Base-by-base conservation (phyloP, 192 early-diverging fungal genomes). In the Obelidium mucronatum region DNA sequence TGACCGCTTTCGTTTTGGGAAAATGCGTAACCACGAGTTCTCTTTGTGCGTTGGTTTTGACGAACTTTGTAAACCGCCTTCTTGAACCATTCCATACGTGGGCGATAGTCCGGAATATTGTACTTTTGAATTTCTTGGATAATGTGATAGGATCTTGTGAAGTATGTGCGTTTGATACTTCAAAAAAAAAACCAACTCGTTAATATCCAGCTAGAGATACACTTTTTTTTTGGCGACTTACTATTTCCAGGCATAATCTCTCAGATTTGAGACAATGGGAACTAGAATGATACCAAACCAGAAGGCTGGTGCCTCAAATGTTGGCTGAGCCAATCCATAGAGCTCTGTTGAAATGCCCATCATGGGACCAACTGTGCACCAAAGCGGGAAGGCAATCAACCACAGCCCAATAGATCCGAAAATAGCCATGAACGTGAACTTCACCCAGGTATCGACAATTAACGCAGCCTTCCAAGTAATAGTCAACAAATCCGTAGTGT, bases 91-190 rank as follows among this genome's bases (percentile, higher is more conserved):
- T 99, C 96, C 94, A 97, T 95, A 42, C 98, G 88, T 53, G 98
- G 98, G 42, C 97, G 90, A 78, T 96, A 97, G 79, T 99, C 98
- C 30, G 96, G 98, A 66, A 99, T 94, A 82, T 99, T 98, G 90
- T 93, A 95, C 83, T 97, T 98, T 83, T 98, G 94, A 70, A 99
- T 99, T 84, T 99, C 98, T 84, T 98, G 97, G 52, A 98, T 93
- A 79, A 96, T 94, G 78, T 99, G 98, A 81, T 98, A 98, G 15
- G 92, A 86, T 61, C 90, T 74, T 28, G 96, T 90, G 36, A 86
- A 80, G 79, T 93, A 94, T 83, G 93, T 93, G 42, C 96, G 90
- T 77, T 92, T 91, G 73, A 85, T 83, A 81, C 93, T 94, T 82
- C n/a, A 55, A 75, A 31, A 63, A 59, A 19, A 40, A 63, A 42